Conservation (phyloP, 768 basidiomycete genomes). For the Termitomyces sp. region DNA sequence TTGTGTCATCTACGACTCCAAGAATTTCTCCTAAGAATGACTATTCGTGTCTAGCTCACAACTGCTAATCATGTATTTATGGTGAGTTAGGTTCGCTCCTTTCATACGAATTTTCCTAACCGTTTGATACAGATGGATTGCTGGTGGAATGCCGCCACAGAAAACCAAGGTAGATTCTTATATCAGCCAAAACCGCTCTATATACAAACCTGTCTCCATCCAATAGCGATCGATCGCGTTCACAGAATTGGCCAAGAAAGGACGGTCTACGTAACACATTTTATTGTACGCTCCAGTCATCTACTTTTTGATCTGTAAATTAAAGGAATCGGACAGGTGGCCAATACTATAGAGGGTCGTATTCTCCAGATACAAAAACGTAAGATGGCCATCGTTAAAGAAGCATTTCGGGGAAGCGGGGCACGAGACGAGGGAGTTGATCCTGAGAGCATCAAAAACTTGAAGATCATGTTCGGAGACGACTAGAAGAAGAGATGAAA, state of each 20-base stretch:
- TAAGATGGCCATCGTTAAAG: constrained; percentile 83
- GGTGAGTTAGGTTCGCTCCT: constrained; percentile 34
- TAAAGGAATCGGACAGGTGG: constrained; percentile 35
- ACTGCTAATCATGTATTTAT: constrained; percentile 83
- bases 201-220: not conserved
- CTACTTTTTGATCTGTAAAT: not conserved
- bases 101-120: constrained; percentile 4
- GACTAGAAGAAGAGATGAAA: constrained; percentile 12
- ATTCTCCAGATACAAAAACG: constrained; percentile 80
- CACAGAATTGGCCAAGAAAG: constrained; percentile 82
- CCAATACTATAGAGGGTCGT: constrained; percentile 73
- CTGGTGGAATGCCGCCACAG: constrained; percentile 86
- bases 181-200: not conserved
- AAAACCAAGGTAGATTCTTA: constrained; percentile 60
- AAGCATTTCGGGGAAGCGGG: constrained; percentile 64
- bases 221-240: constrained; percentile 74
- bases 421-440: constrained; percentile 38
- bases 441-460: constrained; percentile 73
- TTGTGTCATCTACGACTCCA: constrained; percentile 6
- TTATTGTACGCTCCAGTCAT: constrained; percentile 52
- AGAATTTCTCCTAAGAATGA: not conserved
- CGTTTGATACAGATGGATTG: constrained; percentile 68
- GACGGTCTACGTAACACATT: constrained; percentile 80
- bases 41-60: constrained; percentile 45
- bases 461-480: constrained; percentile 75